Evolutionary conservation across 2,329 filamentous ascomycete species (phyloP).

Genomic region (Fusarium phyllophilum): DNA sequence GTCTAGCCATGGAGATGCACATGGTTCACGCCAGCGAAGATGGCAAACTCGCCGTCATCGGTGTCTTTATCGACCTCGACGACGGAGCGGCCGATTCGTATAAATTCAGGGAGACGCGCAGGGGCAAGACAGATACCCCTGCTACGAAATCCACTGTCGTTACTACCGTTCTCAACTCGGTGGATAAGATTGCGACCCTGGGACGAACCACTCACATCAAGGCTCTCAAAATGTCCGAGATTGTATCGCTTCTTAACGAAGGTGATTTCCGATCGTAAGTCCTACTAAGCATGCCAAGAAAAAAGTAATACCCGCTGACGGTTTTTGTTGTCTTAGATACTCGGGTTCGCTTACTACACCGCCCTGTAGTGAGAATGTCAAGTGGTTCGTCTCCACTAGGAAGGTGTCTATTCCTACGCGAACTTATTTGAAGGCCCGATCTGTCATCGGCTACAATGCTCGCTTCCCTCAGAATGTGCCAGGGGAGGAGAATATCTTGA

Average conservation of each 20-base stretch:
- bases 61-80: slow-evolving; percentile 40
- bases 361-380: slow-evolving; percentile 67
- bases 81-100: slow-evolving; percentile 2
- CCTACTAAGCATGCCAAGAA: not conserved
- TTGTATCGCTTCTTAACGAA: slow-evolving; percentile 45
- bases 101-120: not conserved
- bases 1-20: slow-evolving; percentile 46
- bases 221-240: slow-evolving; percentile 55
- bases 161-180: slow-evolving; percentile 49
- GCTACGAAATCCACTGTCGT: slow-evolving; percentile 44
- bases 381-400: slow-evolving; percentile 62
- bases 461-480: slow-evolving; percentile 63
- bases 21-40: slow-evolving; percentile 42
- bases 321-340: slow-evolving; percentile 50
- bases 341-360: slow-evolving; percentile 70
- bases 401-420: slow-evolving; percentile 58
- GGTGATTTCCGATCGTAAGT: slow-evolving; percentile 46
- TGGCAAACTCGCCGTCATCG: slow-evolving; percentile 44
- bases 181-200: slow-evolving; percentile 49
- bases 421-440: slow-evolving; percentile 63
- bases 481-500: slow-evolving; percentile 50
- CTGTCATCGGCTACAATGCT: slow-evolving; percentile 65
- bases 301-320: slow-evolving; percentile 9
- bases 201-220: slow-evolving; percentile 52
- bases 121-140: not conserved